Evolutionary conservation across 495 filamentous ascomycete species (phyloP).

Genomic region (Hypoxylon perforatum): DNA sequence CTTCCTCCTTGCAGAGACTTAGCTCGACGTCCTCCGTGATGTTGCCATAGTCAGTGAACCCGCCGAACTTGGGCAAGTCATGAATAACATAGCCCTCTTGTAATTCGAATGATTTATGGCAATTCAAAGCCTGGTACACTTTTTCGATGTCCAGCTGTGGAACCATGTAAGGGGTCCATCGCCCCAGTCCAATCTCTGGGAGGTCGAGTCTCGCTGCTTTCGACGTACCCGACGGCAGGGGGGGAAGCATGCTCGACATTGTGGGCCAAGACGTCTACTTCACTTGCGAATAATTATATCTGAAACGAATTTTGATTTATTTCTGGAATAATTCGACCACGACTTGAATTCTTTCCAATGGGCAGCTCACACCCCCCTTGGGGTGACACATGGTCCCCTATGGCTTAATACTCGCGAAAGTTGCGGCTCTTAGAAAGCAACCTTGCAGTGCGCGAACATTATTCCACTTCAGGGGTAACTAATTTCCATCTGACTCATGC

Average conservation of each 20-base stretch:
- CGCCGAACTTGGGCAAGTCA: slow-evolving; percentile 3
- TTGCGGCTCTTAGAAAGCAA: slow-evolving; percentile 7
- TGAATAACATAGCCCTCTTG: slow-evolving; percentile 1
- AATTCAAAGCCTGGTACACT: background rate
- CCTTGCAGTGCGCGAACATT: background rate
- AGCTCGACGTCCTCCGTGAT: slow-evolving; percentile 8
- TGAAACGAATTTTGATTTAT: background rate
- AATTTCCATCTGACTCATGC: too few species aligned
- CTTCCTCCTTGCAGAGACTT: slow-evolving; percentile 2
- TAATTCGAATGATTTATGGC: slow-evolving; percentile 8
- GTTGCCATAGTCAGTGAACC: slow-evolving; percentile 4
- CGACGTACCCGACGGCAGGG: slow-evolving; percentile 3
- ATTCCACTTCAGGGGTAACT: too few species aligned
- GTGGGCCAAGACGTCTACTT: background rate
- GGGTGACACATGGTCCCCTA: background rate
- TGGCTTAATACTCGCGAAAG: background rate
- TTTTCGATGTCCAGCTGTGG: slow-evolving; percentile 1
- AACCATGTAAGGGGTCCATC: background rate
- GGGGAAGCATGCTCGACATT: slow-evolving; percentile 7
- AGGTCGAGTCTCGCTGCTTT: slow-evolving; percentile 3
- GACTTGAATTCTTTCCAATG: background rate
- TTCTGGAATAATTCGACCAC: background rate
- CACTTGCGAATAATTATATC: too few species aligned
- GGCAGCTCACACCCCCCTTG: background rate
- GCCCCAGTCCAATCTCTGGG: background rate